Evolutionary conservation across 2,329 filamentous ascomycete species (phyloP), one percentile per base, ranked within the genome.

Genomic region (Claviceps africana): DNA sequence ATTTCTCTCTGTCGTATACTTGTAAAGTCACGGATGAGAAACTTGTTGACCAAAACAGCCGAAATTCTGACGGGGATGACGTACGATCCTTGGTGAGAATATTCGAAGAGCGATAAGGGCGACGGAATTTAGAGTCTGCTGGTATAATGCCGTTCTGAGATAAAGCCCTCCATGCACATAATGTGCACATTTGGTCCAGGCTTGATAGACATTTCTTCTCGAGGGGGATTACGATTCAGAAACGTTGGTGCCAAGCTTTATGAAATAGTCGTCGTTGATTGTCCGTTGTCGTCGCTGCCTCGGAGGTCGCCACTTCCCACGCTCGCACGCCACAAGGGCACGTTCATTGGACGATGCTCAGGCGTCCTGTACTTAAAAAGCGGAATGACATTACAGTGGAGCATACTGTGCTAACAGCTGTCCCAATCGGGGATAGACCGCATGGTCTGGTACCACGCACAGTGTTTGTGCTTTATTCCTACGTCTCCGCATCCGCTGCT

Each of bases 301-400:
- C 64, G 64, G 64, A 66, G 62, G 62, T 66, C 64, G 64, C 64
- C 64, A 66, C 64, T n/a, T 25, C 42, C 62, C 22, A 13, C 42
- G 60, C 58, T 46, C 13, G 21, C 15, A 43, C 35, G 19, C n/a
- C n/a, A 22, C 13, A 3, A 28, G 11, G 35, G 33, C 15, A 37
- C 13, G 33, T 33, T 37, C 6, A 50, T 45, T 50, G 48, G 48
- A 9, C 25, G 39, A 31, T 43, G 48, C 13, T 33, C 22, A 42
- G 25, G 9, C 21, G 39, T 42, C 19, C 25, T 40, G 22, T 25
- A 17, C 10, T 9, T n/a, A n/a, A 15, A 4, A 5, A 46, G 44
- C 35, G 35, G 28, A 33, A n/a, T 37, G 33, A 15, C 33, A 17
- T 15, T 37, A 15, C 40, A 7, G 15, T 39, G 17, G 19, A 6